Base-by-base conservation (phyloP, 768 basidiomycete species). In the Podaxis mareebaensis region DNA sequence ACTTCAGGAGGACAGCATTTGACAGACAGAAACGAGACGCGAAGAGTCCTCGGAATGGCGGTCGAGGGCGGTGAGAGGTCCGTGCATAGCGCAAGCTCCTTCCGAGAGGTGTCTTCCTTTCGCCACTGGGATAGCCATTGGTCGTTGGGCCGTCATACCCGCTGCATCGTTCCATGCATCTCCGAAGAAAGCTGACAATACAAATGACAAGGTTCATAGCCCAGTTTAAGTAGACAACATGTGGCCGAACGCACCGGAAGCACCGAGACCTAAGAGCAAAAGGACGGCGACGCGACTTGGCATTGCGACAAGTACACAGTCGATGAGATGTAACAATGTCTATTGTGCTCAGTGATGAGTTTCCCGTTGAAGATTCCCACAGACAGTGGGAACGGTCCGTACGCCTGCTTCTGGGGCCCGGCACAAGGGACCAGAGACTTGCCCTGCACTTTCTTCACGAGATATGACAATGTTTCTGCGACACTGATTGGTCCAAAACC, bases 181-280 rank as follows among this genome's bases (percentile, higher is more conserved):
- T 26, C 61, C 54, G 42, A 51, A 20, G 48, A 44, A 62, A 36
- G 44, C 61, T 62, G 61, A 44, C 30, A 46, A 55, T 42, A 6
- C 53, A 49, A 20, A 40, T n/a, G n/a, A 17, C 49, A 12, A 39
- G 26, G 36, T 13, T n/a, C 44, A 26, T 12, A 40, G 20, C 28
- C 17, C 33, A 13, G 20, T 7, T 49, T 44, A 36, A 38, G 42
- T 26, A 30, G 28, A 46, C 42, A 42, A 51, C 33, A 38, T 20
- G 54, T 52, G 15, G 54, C 61, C 48, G 61, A 51, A 52, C 61
- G 30, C n/a, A 63, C 61, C 54, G 36, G 44, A 56, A 57, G 36
- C 48, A 49, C 17, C 46, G 38, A 63, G 13, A 17, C 24, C 54
- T 6, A 63, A 40, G 26, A 61, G 60, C 20, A 58, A 30, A 22